phyloP scores from a whole-genome alignment of 176 grass and related monocot genomes.

The Cymbopogon citratus region DNA sequence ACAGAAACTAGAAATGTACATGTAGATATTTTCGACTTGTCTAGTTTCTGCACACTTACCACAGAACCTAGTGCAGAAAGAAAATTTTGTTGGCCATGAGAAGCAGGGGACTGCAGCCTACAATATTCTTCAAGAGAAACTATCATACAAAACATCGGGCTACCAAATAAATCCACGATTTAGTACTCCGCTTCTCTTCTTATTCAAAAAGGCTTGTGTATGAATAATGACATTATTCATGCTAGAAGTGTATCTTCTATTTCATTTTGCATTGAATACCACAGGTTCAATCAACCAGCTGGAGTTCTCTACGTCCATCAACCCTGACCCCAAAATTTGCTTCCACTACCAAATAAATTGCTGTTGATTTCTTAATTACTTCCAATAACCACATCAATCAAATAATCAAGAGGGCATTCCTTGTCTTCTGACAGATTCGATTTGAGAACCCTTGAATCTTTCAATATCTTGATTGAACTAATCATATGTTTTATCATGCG shows the following conservation, averaged over 20 bases:
- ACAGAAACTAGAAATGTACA: background rate
- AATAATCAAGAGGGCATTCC: background rate
- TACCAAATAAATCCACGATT: background rate
- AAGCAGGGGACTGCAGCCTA: background rate
- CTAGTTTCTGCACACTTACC: background rate
- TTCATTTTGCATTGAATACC: slow-evolving; percentile 3
- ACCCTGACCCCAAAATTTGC: background rate
- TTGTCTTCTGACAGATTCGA: background rate
- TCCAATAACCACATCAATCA: background rate
- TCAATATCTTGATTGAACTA: slow-evolving; percentile 1
- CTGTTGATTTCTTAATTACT: background rate
- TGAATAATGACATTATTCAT: background rate
- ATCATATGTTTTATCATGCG: background rate
- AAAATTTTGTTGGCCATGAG: background rate
- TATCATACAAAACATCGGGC: background rate
- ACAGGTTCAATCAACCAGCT: background rate
- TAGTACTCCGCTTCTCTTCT: background rate
- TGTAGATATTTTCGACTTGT: background rate
- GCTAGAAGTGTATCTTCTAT: background rate
- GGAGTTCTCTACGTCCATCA: slow-evolving; percentile 4
- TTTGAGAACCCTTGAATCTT: background rate
- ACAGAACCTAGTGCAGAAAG: background rate
- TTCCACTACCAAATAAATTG: background rate
- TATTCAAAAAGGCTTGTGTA: background rate
- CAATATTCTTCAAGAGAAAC: background rate